Conservation (phyloP, 805 yeast genomes). For the Metschnikowia kofuensis region DNA sequence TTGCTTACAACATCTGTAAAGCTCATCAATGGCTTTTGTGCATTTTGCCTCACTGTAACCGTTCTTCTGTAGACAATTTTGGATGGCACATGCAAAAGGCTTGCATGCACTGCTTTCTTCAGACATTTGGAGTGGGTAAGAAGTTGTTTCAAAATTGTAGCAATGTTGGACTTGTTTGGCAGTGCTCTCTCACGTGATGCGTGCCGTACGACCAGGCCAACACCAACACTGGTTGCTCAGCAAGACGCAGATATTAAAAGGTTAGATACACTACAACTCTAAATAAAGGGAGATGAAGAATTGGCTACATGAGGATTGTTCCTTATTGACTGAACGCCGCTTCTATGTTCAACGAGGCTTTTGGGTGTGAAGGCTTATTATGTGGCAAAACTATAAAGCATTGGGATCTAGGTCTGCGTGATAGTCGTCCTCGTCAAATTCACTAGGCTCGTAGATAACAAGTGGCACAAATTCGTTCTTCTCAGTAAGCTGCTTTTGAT, state of each 20-base stretch:
- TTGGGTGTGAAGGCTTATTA: no score
- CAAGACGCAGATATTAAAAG: no score
- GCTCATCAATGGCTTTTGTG: conserved; percentile 59
- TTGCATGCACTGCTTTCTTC: conserved; percentile 53
- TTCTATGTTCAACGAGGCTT: no score
- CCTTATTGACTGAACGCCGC: no score
- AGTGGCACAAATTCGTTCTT: conserved; percentile 42
- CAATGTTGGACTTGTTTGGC: no score
- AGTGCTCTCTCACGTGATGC: neutral
- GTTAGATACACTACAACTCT: no score
- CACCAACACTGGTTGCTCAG: no score
- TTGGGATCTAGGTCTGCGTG: conserved; percentile 50
- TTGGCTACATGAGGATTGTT: no score
- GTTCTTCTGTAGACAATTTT: conserved; percentile 64
- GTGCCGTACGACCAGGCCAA: neutral
- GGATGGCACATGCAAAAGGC: conserved; percentile 78
- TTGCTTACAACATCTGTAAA: conserved; percentile 71
- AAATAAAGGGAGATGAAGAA: no score
- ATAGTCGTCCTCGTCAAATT: conserved; percentile 52
- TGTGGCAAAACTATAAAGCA: conserved; percentile 7
- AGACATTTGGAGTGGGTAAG: neutral
- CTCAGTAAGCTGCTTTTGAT: conserved; percentile 21
- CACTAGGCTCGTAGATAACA: conserved; percentile 44
- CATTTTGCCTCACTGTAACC: conserved; percentile 76
- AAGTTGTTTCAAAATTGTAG: no score